Conservation (phyloP, 306 rosid species). For the Lagenaria siceraria region DNA sequence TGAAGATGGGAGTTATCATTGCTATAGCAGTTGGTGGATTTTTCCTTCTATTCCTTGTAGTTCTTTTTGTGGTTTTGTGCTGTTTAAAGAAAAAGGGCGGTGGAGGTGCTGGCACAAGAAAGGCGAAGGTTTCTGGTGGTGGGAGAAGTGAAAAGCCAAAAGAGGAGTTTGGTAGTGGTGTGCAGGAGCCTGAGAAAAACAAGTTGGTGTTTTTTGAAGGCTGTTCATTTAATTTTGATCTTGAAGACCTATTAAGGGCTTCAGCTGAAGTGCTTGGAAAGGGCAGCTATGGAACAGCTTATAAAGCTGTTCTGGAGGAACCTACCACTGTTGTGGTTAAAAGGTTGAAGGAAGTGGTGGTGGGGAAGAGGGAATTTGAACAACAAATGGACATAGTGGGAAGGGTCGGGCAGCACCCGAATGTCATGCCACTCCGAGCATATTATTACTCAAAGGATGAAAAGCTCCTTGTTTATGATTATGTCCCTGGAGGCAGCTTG, state of each 20-base stretch:
- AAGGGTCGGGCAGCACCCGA: slow-evolving; percentile 60
- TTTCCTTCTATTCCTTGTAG: slow-evolving; percentile 32
- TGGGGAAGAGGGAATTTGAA: slow-evolving; percentile 66
- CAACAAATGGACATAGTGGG: slow-evolving; percentile 76
- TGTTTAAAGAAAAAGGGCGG: slow-evolving; percentile 40
- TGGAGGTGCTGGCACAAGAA: slow-evolving; percentile 19
- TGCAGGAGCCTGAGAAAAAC: slow-evolving; percentile 80
- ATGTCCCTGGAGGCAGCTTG: slow-evolving; percentile 48
- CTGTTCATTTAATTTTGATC: slow-evolving; percentile 75
- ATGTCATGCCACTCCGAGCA: slow-evolving; percentile 66
- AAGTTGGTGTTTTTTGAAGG: slow-evolving; percentile 83
- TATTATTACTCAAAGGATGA: slow-evolving; percentile 87
- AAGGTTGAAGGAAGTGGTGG: slow-evolving; percentile 81
- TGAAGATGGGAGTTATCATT: slow-evolving; percentile 50
- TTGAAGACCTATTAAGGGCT: slow-evolving; percentile 74
- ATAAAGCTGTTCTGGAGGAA: slow-evolving; percentile 77
- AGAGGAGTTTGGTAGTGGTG: slow-evolving; percentile 85
- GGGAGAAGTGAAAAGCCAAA: slow-evolving; percentile 77
- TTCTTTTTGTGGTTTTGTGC: slow-evolving; percentile 43
- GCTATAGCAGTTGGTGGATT: slow-evolving; percentile 76
- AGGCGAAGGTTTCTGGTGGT: slow-evolving; percentile 50
- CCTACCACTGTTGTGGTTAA: slow-evolving; percentile 75
- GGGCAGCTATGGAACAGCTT: slow-evolving; percentile 81
- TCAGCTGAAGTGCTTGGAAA: slow-evolving; percentile 86
- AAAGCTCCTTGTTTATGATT: slow-evolving; percentile 69